phyloP scores from a whole-genome alignment of 768 basidiomycete genomes.

The Trichaptum fuscoviolaceum region DNA sequence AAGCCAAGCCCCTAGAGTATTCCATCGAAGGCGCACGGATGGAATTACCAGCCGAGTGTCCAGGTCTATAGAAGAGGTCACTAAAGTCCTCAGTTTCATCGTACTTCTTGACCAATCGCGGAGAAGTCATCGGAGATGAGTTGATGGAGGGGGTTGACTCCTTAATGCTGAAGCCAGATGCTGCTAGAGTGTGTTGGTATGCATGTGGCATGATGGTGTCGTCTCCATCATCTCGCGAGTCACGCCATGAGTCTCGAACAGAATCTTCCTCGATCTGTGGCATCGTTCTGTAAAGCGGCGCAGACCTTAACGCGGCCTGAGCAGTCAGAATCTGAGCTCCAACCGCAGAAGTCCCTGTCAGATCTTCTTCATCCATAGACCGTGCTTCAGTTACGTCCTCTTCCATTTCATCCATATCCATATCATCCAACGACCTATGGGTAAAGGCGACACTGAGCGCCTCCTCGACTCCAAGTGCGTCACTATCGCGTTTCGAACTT shows the following conservation, averaged over 20 bases:
- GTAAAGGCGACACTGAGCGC: constrained; percentile 38
- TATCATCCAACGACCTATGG: neutral
- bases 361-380: neutral
- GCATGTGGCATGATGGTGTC: neutral
- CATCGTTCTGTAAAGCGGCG: neutral
- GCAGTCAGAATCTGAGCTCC: neutral
- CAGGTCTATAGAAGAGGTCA: constrained; percentile 65
- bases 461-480: constrained; percentile 56
- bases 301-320: neutral
- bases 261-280: neutral
- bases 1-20: constrained; percentile 12
- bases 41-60: neutral
- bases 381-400: neutral
- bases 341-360: neutral
- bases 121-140: constrained; percentile 37
- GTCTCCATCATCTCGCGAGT: neutral
- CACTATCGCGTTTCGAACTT: constrained; percentile 21
- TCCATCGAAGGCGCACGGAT: constrained; percentile 15
- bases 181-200: constrained; percentile 11
- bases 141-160: constrained; percentile 25
- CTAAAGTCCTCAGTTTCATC: constrained; percentile 72
- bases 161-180: constrained; percentile 15
- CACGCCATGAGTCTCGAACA: neutral
- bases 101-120: constrained; percentile 50
- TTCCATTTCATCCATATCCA: neutral